phyloP scores from a whole-genome alignment of 768 basidiomycete species.

The Naganishia vishniacii region DNA sequence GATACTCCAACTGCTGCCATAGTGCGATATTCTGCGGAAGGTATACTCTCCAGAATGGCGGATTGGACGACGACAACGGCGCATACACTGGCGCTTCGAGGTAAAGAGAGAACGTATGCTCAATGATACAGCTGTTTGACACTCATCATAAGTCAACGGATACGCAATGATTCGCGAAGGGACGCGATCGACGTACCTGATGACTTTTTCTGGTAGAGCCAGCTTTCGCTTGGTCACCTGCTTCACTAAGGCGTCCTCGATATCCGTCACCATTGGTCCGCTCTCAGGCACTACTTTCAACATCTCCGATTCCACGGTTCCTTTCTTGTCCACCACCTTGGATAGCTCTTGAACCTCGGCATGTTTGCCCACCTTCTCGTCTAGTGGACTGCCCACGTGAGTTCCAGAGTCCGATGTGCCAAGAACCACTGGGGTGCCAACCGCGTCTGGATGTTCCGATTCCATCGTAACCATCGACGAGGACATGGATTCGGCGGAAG shows the following conservation, averaged over 20 bases:
- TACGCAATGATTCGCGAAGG: not conserved
- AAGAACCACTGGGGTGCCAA: not conserved
- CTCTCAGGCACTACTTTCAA: not conserved
- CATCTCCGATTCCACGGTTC: not conserved
- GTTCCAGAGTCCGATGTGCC: not conserved
- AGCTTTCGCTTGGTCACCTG: not conserved
- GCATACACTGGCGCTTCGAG: not conserved
- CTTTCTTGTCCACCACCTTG: no score
- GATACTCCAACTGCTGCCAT: not conserved
- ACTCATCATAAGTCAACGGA: no score
- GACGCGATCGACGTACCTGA: not conserved
- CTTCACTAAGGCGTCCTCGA: not conserved
- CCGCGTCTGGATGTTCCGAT: conserved; percentile 15
- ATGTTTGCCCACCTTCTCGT: not conserved
- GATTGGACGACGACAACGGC: not conserved
- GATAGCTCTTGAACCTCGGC: no score
- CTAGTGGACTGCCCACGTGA: not conserved
- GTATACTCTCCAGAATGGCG: not conserved
- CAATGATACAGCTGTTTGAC: not conserved
- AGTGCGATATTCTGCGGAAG: not conserved
- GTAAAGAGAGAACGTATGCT: not conserved
- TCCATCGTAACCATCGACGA: not conserved
- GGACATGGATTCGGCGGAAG: conserved; percentile 1
- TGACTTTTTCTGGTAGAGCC: conserved; percentile 2
- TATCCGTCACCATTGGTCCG: not conserved